Evolutionary conservation across 768 basidiomycete species (phyloP).

Genomic region (Xerocomellus chrysenteron): DNA sequence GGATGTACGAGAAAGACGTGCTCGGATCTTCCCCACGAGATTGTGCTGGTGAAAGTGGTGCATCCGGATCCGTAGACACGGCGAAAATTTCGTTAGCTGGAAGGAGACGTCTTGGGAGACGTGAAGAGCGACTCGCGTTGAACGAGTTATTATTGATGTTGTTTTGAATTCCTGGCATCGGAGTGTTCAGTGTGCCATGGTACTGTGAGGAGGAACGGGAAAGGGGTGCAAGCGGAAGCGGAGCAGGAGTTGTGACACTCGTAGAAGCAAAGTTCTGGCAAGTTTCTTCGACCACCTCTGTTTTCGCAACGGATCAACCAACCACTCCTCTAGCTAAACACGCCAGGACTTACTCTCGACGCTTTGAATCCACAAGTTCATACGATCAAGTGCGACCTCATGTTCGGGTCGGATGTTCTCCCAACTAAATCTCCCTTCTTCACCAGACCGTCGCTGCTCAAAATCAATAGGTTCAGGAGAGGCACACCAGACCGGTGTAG

Average conservation of each 20-base stretch:
- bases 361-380: conserved; percentile 80
- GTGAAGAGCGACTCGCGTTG: conserved; percentile 32
- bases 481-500: conserved; percentile 30
- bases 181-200: conserved; percentile 31
- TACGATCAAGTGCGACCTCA: conserved; percentile 50
- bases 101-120: conserved; percentile 61
- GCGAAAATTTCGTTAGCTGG: conserved; percentile 72
- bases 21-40: conserved; percentile 14
- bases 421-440: conserved; percentile 35
- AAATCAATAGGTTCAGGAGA: conserved; percentile 34
- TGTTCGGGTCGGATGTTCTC: conserved; percentile 34
- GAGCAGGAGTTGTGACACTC: conserved; percentile 48
- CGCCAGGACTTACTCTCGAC: conserved; percentile 66
- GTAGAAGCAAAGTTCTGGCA: conserved; percentile 68
- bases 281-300: conserved; percentile 82
- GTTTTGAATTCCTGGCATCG: conserved; percentile 22
- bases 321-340: background rate
- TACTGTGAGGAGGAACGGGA: conserved; percentile 47
- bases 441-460: conserved; percentile 32
- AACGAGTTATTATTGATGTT: conserved; percentile 7
- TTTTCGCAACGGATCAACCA: conserved; percentile 3
- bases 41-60: conserved; percentile 23
- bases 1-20: conserved; percentile 24
- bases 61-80: conserved; percentile 24
- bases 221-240: conserved; percentile 61